Percentiles rank a stretch among this genome's conserved stretches.
phyloP scores from a whole-genome alignment of 2,329 filamentous ascomycete species.

The Fusarium humuli region DNA sequence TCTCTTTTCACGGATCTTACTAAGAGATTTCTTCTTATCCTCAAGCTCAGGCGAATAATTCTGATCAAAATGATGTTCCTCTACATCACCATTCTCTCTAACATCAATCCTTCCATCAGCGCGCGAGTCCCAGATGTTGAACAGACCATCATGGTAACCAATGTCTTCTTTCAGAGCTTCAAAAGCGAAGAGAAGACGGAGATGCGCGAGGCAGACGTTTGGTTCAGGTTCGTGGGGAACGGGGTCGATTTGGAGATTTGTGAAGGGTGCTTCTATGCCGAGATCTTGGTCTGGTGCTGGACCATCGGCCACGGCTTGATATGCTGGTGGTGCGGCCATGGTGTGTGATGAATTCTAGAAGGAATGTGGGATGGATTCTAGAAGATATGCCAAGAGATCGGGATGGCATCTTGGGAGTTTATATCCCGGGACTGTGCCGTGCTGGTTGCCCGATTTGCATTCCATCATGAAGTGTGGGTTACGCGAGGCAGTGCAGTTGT shows the following conservation, averaged over 20 bases:
- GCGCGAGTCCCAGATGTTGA: constrained; percentile 64
- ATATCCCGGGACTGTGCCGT: constrained; percentile 18
- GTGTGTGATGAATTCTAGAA: neutral
- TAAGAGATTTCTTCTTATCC: constrained; percentile 49
- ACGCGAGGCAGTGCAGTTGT: constrained; percentile 10
- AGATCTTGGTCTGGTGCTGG: constrained; percentile 2
- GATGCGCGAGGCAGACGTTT: constrained; percentile 57
- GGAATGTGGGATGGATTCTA: neutral
- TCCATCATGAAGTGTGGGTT: neutral
- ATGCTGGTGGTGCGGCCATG: constrained; percentile 31
- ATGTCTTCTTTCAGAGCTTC: constrained; percentile 70
- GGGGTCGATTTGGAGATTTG: constrained; percentile 25
- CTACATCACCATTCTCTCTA: constrained; percentile 25
- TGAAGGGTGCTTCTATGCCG: constrained; percentile 25
- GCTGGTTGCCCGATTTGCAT: neutral
- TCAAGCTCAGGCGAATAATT: constrained; percentile 43
- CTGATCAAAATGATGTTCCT: neutral
- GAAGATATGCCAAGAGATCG: neutral
- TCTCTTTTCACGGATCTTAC: constrained; percentile 71
- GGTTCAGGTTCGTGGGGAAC: constrained; percentile 26
- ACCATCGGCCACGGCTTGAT: constrained; percentile 9
- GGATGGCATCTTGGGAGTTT: neutral
- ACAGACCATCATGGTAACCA: constrained; percentile 70
- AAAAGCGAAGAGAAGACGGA: constrained; percentile 74
- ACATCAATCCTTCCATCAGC: constrained; percentile 40